These are phyloP conservation scores for Aechmea fasciata DNA, from an alignment of 176 grass and related monocot species.

Conservation along the genomic window DNA sequence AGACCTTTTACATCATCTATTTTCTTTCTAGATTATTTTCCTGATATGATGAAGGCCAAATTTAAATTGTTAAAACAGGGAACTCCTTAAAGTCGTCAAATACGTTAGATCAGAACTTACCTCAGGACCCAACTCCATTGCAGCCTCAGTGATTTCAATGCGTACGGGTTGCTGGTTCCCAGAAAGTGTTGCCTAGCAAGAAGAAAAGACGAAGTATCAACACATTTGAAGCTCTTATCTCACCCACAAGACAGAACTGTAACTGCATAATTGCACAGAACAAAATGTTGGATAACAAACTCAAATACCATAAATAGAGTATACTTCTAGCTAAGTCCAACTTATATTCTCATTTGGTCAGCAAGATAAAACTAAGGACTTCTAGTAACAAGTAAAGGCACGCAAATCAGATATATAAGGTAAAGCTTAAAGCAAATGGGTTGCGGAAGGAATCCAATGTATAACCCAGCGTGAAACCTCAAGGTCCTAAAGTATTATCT, in stretches of 20 bases:
- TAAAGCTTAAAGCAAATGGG: no score
- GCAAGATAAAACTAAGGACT: no score
- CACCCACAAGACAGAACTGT: background rate
- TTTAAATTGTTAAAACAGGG: background rate
- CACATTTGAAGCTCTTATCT: background rate
- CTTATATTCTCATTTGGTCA: background rate
- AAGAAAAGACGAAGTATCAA: slow-evolving; percentile 2
- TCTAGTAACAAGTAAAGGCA: no score
- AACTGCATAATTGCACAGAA: background rate
- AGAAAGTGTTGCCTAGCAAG: slow-evolving; percentile 76
- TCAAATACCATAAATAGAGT: background rate
- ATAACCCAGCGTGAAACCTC: no score
- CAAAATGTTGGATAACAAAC: background rate
- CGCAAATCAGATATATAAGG: no score
- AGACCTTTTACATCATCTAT: no score
- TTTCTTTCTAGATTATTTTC: no score
- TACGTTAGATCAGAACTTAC: slow-evolving; percentile 25
- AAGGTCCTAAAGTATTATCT: no score
- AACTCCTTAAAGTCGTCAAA: background rate
- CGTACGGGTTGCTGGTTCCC: slow-evolving; percentile 96
- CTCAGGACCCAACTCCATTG: slow-evolving; percentile 83
- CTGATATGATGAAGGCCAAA: no score
- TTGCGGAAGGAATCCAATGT: no score
- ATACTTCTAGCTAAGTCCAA: background rate
- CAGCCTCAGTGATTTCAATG: slow-evolving; percentile 91